Conservation (phyloP, 257 asterid species). For the Cynanchum wilfordii region DNA sequence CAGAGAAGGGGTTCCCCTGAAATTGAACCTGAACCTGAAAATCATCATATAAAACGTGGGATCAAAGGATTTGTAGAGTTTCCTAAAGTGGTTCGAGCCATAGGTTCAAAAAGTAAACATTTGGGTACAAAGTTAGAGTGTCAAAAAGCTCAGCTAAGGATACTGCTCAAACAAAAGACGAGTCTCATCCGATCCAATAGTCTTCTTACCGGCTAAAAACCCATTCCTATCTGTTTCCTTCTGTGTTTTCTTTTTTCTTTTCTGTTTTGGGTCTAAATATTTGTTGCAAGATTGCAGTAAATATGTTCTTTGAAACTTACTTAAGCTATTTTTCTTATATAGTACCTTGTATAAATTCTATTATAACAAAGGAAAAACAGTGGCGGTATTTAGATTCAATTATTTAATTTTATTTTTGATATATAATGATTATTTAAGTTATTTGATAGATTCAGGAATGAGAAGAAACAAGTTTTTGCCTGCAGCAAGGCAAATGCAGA, state of each 20-base stretch:
- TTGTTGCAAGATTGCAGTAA: conserved; percentile 9
- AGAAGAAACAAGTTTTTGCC: not conserved
- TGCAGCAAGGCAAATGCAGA: not conserved
- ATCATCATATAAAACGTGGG: conserved; percentile 83
- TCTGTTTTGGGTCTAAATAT: no score
- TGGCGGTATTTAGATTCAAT: no score
- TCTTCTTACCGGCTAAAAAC: conserved; percentile 36
- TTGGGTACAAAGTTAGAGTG: conserved; percentile 63
- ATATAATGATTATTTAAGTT: no score
- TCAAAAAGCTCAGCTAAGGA: conserved; percentile 74
- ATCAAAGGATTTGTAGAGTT: conserved; percentile 87
- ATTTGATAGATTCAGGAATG: not conserved
- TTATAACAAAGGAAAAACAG: not conserved
- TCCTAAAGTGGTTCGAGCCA: conserved; percentile 65
- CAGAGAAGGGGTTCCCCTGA: conserved; percentile 31
- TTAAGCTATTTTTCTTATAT: not conserved
- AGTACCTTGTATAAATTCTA: not conserved
- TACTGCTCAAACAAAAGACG: conserved; percentile 54
- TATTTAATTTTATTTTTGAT: no score
- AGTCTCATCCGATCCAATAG: conserved; percentile 31
- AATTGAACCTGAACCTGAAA: conserved; percentile 56
- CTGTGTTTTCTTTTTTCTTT: not conserved
- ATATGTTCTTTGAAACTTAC: not conserved
- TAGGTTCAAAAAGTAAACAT: conserved; percentile 65
- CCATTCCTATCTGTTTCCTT: no score